Conservation (phyloP, 352 stramenopile species). For the Phytopythium montanum region DNA sequence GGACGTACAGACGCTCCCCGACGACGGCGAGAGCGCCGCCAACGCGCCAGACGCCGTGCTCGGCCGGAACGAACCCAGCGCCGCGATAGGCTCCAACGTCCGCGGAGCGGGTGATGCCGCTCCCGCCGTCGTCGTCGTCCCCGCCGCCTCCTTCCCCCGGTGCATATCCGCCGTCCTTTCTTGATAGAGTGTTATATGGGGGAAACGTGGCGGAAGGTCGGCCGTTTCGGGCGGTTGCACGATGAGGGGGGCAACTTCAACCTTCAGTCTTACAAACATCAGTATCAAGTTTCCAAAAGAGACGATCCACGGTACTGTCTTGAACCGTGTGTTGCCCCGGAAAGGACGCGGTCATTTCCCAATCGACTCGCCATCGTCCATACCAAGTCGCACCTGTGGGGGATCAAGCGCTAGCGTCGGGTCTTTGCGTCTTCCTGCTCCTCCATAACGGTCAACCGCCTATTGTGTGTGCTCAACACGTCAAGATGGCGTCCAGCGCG, state of each 20-base stretch:
- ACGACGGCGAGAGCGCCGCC: not conserved
- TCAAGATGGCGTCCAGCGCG: not conserved
- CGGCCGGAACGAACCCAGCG: constrained; percentile 1
- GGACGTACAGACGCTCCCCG: not conserved
- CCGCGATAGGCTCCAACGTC: constrained; percentile 20
- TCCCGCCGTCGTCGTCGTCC: not conserved
- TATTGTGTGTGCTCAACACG: not conserved
- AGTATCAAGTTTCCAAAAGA: not conserved
- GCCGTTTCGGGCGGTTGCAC: not conserved
- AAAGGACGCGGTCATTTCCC: not conserved
- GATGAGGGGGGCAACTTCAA: constrained; percentile 2
- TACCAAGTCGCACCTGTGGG: too few species aligned
- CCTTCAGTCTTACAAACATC: not conserved
- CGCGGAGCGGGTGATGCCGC: constrained; percentile 10
- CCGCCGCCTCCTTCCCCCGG: not conserved
- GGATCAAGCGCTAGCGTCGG: too few species aligned
- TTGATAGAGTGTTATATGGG: not conserved
- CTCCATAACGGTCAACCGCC: too few species aligned
- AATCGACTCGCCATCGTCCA: too few species aligned
- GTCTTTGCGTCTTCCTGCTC: too few species aligned
- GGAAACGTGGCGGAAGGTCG: not conserved
- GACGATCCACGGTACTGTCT: not conserved
- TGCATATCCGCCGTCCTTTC: not conserved
- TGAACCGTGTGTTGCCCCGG: not conserved
- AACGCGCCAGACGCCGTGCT: not conserved